Percentiles rank a stretch among this genome's conserved stretches.
These are phyloP conservation scores for Arctium minus DNA, from an alignment of 129 eudicot genomes.

Conservation along the genomic window DNA sequence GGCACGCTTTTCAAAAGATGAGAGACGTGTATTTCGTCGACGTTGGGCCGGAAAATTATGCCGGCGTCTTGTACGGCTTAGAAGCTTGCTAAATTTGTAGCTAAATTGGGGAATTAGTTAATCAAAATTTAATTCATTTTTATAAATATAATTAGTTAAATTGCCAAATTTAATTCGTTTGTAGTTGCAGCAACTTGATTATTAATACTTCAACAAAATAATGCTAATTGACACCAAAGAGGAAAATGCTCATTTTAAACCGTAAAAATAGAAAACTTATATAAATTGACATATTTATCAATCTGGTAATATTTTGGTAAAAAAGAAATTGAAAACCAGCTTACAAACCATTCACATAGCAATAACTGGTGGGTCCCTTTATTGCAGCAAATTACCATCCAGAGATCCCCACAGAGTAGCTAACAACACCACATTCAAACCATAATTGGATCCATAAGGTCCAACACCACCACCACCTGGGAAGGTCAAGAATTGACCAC, in stretches of 20 bases:
- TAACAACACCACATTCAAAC: neutral
- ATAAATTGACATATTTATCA: too few relatives aligned
- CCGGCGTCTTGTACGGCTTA: conserved; percentile 75
- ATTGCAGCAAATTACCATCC: neutral
- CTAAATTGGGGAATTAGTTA: conserved; percentile 2
- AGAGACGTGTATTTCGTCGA: conserved; percentile 52
- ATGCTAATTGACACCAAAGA: too few relatives aligned
- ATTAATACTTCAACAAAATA: too few relatives aligned
- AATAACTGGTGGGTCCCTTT: neutral
- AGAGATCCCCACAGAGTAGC: neutral
- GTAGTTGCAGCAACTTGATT: too few relatives aligned
- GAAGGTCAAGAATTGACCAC: neutral
- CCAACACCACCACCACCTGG: neutral
- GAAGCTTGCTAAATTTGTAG: conserved; percentile 32
- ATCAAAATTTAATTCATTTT: conserved; percentile 13
- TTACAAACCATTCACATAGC: too few relatives aligned
- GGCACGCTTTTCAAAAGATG: conserved; percentile 76
- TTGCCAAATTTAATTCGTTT: too few relatives aligned
- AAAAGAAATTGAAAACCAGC: too few relatives aligned
- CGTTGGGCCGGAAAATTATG: conserved; percentile 45
- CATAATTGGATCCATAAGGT: neutral
- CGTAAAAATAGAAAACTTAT: too few relatives aligned
- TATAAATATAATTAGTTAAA: too few relatives aligned
- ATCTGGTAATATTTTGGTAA: too few relatives aligned
- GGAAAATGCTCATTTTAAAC: too few relatives aligned